Conservation (phyloP, 208 protist genomes). For the Vickermania ingenoplastis region DNA sequence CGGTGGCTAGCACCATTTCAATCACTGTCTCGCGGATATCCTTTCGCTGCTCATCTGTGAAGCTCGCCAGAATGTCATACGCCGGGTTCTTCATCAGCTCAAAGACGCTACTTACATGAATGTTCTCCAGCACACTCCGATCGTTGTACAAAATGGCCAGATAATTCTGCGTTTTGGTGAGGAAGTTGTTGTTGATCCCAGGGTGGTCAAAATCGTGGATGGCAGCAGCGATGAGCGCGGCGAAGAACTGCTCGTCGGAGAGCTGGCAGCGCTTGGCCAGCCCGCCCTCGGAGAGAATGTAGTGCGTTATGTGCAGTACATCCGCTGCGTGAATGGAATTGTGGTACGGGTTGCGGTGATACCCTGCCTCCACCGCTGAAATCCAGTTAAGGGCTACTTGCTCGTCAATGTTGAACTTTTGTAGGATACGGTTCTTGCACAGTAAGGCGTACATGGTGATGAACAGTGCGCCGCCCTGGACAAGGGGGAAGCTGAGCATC, state of each 20-base stretch:
- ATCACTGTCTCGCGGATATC: conserved; percentile 86
- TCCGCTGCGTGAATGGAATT: conserved; percentile 92
- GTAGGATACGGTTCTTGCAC: conserved; percentile 69
- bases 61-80: conserved; percentile 74
- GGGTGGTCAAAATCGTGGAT: conserved; percentile 96
- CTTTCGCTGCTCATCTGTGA: conserved; percentile 66
- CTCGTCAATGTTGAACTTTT: conserved; percentile 90
- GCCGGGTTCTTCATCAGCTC: conserved; percentile 80
- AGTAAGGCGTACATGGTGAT: conserved; percentile 84
- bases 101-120: conserved; percentile 88
- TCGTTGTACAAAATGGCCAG: conserved; percentile 93
- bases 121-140: conserved; percentile 92
- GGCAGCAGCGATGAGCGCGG: conserved; percentile 83
- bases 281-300: conserved; percentile 68
- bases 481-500: conserved; percentile 34
- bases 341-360: conserved; percentile 89
- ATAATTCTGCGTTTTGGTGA: conserved; percentile 76
- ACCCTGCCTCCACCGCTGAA: conserved; percentile 81
- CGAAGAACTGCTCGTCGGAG: conserved; percentile 78
- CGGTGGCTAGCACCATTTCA: conserved; percentile 92
- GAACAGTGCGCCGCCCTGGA: conserved; percentile 71
- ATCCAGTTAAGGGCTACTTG: conserved; percentile 84
- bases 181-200: conserved; percentile 93
- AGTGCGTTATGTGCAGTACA: conserved; percentile 85
- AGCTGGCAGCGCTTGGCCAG: conserved; percentile 62